Evolutionary conservation across 2,329 filamentous ascomycete species (phyloP), one percentile per base, ranked within the genome.

Genomic region (Sordariomycetes sp.): DNA sequence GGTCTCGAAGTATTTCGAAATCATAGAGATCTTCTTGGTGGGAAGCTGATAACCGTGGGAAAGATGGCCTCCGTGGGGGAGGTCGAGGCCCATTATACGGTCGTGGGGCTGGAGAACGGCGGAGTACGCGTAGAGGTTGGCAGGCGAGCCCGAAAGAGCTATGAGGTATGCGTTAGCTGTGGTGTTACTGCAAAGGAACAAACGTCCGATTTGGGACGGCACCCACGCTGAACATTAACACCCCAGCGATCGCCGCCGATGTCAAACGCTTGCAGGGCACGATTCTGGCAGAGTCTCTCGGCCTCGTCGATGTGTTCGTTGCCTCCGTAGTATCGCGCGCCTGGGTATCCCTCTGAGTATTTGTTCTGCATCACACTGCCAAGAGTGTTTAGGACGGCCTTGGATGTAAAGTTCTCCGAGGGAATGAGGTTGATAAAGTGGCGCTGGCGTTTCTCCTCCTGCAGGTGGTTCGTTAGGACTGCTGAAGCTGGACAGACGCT

Each of bases 1-100:
- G 43, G 94, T 99, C 78, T 99, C 94, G 71, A 99, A 99, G 78
- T 99, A 99, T 71, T 96, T 97, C 59, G 93, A 97, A 64, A 99
- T 86, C 67, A 92, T 91, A n/a, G 93, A 97, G 71, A 99, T 97
- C 81, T 92, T 93, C 74, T 87, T 90, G 58, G 87, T 86, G 2
- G 94, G 90, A 24, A 90, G 97, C 75, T 99, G 94, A 75, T 99
- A 99, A 62, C 94, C 94, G 74, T 99, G 94, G 53, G 89, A 95
- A 67, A 99, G 78, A 74, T 99, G 94, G 61, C 94, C 94, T 63
- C 94, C 94, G 71, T 99, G 94, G 53, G 94, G 94, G 18, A 99
- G 83, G 70, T 99, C 94, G 61, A 99, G 83, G 62, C 93, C 93
- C 92, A 99, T 97, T 65, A 99, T 83, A 60, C 94, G 87, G 68